Percentiles rank a stretch among this genome's conserved stretches.
phyloP scores from a whole-genome alignment of 495 filamentous ascomycete genomes.

The Penicillium robsamsonii region DNA sequence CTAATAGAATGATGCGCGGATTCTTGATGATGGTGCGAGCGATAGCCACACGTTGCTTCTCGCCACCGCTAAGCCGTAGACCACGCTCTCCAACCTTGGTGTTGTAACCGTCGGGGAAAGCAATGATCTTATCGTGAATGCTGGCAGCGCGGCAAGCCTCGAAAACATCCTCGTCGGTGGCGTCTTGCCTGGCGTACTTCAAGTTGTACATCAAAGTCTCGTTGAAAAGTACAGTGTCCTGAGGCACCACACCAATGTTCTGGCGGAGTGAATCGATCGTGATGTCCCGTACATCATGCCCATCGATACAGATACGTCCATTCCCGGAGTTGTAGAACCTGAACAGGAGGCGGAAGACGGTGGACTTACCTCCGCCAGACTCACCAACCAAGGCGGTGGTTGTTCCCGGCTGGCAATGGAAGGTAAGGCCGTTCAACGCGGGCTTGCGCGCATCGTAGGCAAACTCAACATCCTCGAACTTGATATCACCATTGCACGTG shows the following conservation, averaged over 20 bases:
- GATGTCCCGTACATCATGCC: conserved; percentile 75
- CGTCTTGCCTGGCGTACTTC: conserved; percentile 85
- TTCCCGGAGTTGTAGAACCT: conserved; percentile 83
- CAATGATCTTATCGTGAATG: conserved; percentile 93
- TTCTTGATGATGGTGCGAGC: conserved; percentile 95
- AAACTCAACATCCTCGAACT: conserved; percentile 85
- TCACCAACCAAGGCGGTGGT: conserved; percentile 96
- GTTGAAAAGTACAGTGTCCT: conserved; percentile 96
- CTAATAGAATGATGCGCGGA: conserved; percentile 90
- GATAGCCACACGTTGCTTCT: conserved; percentile 97
- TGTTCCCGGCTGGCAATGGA: conserved; percentile 81
- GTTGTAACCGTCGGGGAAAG: conserved; percentile 87
- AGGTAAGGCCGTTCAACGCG: conserved; percentile 76
- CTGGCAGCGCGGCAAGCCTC: conserved; percentile 88
- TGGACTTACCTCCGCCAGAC: conserved; percentile 95
- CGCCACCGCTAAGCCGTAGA: conserved; percentile 85
- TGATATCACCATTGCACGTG: conserved; percentile 73
- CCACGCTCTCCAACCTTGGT: conserved; percentile 96
- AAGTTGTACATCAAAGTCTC: conserved; percentile 97
- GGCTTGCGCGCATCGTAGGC: conserved; percentile 86
- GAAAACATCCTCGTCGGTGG: conserved; percentile 82
- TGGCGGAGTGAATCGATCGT: conserved; percentile 90
- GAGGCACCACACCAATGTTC: conserved; percentile 92
- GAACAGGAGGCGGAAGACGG: conserved; percentile 93
- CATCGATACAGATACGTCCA: conserved; percentile 81